Percentiles rank a stretch among this genome's conserved stretches.
phyloP scores from a whole-genome alignment of 75 land plant genomes.

The Isoetes taiwanensis region DNA sequence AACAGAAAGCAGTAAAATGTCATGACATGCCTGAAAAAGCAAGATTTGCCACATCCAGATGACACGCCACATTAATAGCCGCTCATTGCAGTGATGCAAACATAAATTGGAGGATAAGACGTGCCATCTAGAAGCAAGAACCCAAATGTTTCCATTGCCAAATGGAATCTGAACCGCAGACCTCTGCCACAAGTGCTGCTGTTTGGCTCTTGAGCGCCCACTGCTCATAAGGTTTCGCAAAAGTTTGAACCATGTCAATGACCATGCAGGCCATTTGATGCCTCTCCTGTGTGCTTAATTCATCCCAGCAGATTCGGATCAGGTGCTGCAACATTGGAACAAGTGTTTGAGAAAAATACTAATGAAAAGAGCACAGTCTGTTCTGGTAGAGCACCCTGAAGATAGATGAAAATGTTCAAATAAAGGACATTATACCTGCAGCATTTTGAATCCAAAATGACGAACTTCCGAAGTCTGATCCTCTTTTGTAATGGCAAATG shows the following conservation, averaged over 20 bases:
- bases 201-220: slow-evolving; percentile 96
- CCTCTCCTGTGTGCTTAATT: slow-evolving; percentile 37
- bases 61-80: too few species aligned
- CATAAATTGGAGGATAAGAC: too few species aligned
- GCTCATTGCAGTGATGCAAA: too few species aligned
- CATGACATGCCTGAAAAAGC: not conserved
- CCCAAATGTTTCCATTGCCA: too few species aligned
- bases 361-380: not conserved
- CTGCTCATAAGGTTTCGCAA: slow-evolving; percentile 53
- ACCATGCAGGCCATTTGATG: slow-evolving; percentile 47
- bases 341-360: not conserved
- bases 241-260: slow-evolving; percentile 43
- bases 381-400: not conserved
- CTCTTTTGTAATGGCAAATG: slow-evolving; percentile 49
- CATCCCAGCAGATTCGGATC: slow-evolving; percentile 88
- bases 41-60: too few species aligned
- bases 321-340: slow-evolving; percentile 46
- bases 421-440: slow-evolving; percentile 42
- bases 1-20: slow-evolving; percentile 3
- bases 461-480: slow-evolving; percentile 85
- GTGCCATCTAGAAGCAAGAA: too few species aligned
- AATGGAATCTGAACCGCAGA: slow-evolving; percentile 17
- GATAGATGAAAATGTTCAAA: not conserved
- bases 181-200: slow-evolving; percentile 99
- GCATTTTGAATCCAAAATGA: slow-evolving; percentile 71